A percentile compares a stretch with the other conserved stretches of the same genome.
phyloP scores from a whole-genome alignment of 352 stramenopile species.

The Phytophthora constricta region DNA sequence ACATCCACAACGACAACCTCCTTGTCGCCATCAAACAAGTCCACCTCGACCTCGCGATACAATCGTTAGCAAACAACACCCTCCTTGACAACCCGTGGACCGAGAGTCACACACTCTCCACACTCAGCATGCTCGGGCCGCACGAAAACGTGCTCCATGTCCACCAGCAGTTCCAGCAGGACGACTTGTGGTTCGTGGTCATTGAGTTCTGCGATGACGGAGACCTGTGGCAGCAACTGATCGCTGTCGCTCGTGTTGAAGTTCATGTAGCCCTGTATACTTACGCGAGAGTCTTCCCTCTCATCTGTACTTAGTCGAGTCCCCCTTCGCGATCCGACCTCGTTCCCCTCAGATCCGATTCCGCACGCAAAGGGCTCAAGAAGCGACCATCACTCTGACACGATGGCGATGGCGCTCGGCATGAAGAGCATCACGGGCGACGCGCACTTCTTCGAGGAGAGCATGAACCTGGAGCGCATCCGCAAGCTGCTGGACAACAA shows the following conservation, averaged over 20 bases:
- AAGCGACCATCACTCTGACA: not conserved
- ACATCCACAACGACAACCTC: conserved; percentile 27
- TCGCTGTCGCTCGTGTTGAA: too few relatives aligned
- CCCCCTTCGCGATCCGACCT: not conserved
- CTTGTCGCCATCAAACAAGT: conserved; percentile 53
- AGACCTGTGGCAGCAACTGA: conserved; percentile 43
- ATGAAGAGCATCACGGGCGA: conserved; percentile 91
- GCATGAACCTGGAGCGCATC: conserved; percentile 91
- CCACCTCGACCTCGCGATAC: conserved; percentile 23
- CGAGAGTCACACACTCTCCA: conserved; percentile 26
- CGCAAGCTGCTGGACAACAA: conserved; percentile 91
- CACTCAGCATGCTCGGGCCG: conserved; percentile 1
- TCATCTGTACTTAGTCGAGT: not conserved
- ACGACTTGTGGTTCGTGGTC: conserved; percentile 38
- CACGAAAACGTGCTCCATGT: conserved; percentile 41
- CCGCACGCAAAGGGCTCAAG: not conserved
- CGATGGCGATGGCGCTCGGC: conserved; percentile 33
- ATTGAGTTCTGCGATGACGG: conserved; percentile 57
- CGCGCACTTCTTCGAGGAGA: conserved; percentile 98
- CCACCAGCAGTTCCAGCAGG: conserved; percentile 35
- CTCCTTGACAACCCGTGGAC: conserved; percentile 42
- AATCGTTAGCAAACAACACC: conserved; percentile 23
- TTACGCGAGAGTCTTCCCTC: too few relatives aligned
- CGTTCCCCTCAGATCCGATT: not conserved
- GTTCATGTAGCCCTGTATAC: too few relatives aligned